Evolutionary conservation across 257 asterid genomes (phyloP).

Genomic region (Solanum dulcamara): DNA sequence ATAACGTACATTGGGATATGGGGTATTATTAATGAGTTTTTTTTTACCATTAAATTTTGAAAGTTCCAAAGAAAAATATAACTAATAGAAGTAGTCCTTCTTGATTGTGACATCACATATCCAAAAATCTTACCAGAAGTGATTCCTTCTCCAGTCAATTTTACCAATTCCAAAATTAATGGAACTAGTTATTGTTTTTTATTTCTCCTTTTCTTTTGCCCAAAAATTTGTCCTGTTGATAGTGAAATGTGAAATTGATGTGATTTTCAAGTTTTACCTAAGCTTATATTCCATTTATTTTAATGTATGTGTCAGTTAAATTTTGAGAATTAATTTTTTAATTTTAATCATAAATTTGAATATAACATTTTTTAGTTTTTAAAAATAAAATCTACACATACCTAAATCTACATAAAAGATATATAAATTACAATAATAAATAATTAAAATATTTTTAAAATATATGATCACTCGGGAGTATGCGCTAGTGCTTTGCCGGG

Average conservation of each 20-base stretch:
- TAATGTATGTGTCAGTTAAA: no score
- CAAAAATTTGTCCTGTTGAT: background rate
- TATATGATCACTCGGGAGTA: no score
- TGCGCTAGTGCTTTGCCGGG: no score
- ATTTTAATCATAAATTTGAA: no score
- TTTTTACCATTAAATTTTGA: background rate
- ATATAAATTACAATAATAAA: no score
- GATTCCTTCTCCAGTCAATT: background rate
- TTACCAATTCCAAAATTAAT: background rate
- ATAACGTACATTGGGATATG: background rate
- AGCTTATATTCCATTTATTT: no score
- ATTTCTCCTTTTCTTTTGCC: background rate
- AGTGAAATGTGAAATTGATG: background rate
- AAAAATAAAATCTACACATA: no score
- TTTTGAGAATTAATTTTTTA: no score
- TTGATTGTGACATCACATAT: background rate
- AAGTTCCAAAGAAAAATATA: background rate
- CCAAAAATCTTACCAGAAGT: background rate
- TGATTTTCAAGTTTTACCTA: background rate
- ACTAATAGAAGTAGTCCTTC: background rate
- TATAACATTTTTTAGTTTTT: no score
- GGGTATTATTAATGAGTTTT: background rate
- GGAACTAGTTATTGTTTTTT: background rate
- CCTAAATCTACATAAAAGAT: no score
- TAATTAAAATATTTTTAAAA: no score